phyloP scores from a whole-genome alignment of 805 yeast species.

The Lipomyces mesembrius region DNA sequence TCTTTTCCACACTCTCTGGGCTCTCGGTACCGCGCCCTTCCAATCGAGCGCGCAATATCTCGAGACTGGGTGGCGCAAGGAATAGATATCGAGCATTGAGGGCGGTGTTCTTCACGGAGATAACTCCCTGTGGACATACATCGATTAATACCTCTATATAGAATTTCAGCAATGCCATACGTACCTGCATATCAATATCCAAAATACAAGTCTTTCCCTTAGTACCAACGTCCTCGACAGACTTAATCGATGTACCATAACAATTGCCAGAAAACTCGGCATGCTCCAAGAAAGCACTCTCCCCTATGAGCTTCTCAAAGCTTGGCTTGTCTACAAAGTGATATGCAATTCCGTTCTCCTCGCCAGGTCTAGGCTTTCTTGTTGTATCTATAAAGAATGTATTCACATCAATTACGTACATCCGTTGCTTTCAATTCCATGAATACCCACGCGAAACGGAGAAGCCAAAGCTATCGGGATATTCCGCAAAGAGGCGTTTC shows the following conservation, averaged over 20 bases:
- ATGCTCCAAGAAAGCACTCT: constrained; percentile 88
- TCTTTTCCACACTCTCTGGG: constrained; percentile 76
- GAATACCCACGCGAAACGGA: constrained; percentile 69
- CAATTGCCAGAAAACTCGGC: constrained; percentile 97
- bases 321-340: constrained; percentile 80
- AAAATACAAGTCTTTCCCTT: constrained; percentile 74
- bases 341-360: constrained; percentile 85
- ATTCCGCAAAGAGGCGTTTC: constrained; percentile 87
- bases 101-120: constrained; percentile 80
- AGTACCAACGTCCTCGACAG: constrained; percentile 72
- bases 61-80: constrained; percentile 90
- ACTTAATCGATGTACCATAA: constrained; percentile 89
- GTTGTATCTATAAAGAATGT: constrained; percentile 66
- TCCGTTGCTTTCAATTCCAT: neutral
- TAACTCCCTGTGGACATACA: constrained; percentile 65
- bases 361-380: constrained; percentile 89
- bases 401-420: neutral
- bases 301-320: constrained; percentile 75
- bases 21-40: constrained; percentile 95
- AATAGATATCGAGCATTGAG: constrained; percentile 86
- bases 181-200: constrained; percentile 92
- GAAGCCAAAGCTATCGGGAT: constrained; percentile 88
- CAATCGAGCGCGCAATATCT: constrained; percentile 73
- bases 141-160: neutral
- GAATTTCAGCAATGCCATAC: neutral